Conservation (phyloP, 169 alveolate species). For the Plasmodium cynomolgi region DNA sequence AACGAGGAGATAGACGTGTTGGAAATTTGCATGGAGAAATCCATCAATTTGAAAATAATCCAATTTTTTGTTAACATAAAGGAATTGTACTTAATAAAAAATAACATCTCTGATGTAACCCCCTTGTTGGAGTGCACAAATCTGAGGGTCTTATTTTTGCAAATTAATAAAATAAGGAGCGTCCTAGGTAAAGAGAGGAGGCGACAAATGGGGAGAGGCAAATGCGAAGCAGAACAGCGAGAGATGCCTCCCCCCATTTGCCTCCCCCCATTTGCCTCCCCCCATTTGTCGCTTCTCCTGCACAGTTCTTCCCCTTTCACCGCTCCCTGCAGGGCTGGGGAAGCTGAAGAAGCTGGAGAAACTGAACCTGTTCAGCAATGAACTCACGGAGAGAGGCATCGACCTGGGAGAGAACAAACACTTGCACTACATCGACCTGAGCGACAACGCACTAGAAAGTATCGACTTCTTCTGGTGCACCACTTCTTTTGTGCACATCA, state of each 20-base stretch:
- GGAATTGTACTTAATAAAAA: slow-evolving; percentile 46
- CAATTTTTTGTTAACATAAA: slow-evolving; percentile 40
- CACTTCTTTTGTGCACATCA: background rate
- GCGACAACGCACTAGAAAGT: slow-evolving; percentile 51
- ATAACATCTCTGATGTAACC: slow-evolving; percentile 57
- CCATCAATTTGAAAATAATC: slow-evolving; percentile 33
- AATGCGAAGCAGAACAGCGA: background rate
- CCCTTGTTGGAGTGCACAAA: slow-evolving; percentile 39
- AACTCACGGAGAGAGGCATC: slow-evolving; percentile 42
- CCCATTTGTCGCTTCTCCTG: too few species aligned
- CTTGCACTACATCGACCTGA: slow-evolving; percentile 39
- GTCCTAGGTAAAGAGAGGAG: slow-evolving; percentile 37
- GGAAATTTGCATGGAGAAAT: slow-evolving; percentile 66
- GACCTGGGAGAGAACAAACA: slow-evolving; percentile 35
- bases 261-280: too few species aligned
- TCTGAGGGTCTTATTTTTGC: slow-evolving; percentile 39
- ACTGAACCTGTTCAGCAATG: slow-evolving; percentile 41
- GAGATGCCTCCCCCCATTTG: background rate
- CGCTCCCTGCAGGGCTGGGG: slow-evolving; percentile 16
- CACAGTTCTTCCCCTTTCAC: background rate
- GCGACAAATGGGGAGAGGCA: background rate
- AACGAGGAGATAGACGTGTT: slow-evolving; percentile 58
- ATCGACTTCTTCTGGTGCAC: slow-evolving; percentile 43
- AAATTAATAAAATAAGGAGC: slow-evolving; percentile 38
- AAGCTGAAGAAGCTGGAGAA: slow-evolving; percentile 41